Percentiles rank a stretch among this genome's conserved stretches.
Evolutionary conservation across 805 yeast species (phyloP).

Genomic region (Candida verbasci): DNA sequence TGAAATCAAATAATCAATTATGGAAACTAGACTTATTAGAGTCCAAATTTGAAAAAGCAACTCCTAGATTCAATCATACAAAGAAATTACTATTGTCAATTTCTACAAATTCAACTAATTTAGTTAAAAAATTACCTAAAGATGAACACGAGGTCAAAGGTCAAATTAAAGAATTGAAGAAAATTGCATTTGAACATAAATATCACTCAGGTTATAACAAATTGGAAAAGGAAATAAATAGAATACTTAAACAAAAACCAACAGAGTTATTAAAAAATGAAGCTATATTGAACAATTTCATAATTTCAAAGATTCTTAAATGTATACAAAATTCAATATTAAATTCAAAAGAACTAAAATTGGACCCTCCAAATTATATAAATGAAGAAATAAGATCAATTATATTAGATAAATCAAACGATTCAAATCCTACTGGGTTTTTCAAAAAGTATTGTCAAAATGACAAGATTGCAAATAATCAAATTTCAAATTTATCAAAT

Average conservation of each 20-base stretch:
- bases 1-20: slow-evolving; percentile 9
- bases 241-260: slow-evolving; percentile 10
- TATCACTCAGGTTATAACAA: slow-evolving; percentile 42
- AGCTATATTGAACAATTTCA: slow-evolving; percentile 19
- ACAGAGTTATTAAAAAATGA: slow-evolving; percentile 17
- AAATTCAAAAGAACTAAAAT: slow-evolving; percentile 23
- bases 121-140: slow-evolving; percentile 38
- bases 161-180: slow-evolving; percentile 43
- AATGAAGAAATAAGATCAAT: slow-evolving; percentile 20
- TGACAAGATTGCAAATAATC: slow-evolving; percentile 38
- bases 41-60: slow-evolving; percentile 37
- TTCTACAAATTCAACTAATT: slow-evolving; percentile 34
- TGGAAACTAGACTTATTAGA: slow-evolving; percentile 60
- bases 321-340: slow-evolving; percentile 22
- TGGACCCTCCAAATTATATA: slow-evolving; percentile 33
- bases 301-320: slow-evolving; percentile 31
- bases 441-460: slow-evolving; percentile 38
- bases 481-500: slow-evolving; percentile 47
- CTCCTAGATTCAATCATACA: slow-evolving; percentile 49
- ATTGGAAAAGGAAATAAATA: slow-evolving; percentile 34
- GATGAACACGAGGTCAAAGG: slow-evolving; percentile 38
- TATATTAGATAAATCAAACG: slow-evolving; percentile 22
- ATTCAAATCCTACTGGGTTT: slow-evolving; percentile 45
- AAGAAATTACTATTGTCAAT: slow-evolving; percentile 39
- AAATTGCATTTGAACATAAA: slow-evolving; percentile 45